Percentiles rank a stretch among this genome's conserved stretches.
phyloP scores from a whole-genome alignment of 1,284 basidiomycete species.

The Ceratobasidium sp. region DNA sequence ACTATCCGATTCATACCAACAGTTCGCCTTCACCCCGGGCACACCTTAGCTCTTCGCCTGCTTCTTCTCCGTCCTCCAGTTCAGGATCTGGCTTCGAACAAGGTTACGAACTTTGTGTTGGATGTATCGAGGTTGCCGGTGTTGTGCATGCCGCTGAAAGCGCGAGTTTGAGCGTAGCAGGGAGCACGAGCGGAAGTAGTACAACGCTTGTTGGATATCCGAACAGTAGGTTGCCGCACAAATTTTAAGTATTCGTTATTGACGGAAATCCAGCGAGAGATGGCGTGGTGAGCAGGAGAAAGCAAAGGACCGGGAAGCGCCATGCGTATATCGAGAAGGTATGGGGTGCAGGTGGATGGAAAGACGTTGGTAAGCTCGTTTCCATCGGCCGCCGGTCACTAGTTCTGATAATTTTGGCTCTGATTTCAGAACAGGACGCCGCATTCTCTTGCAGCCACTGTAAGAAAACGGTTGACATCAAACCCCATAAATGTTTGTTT shows the following conservation, averaged over 20 bases:
- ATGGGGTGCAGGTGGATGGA: slow-evolving; percentile 83
- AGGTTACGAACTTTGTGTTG: slow-evolving; percentile 86
- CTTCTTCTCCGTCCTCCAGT: slow-evolving; percentile 55
- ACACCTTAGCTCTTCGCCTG: slow-evolving; percentile 48
- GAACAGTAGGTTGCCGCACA: background rate
- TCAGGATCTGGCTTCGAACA: slow-evolving; percentile 55
- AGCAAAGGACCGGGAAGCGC: slow-evolving; percentile 60
- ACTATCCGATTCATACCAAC: slow-evolving; percentile 15
- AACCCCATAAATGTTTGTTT: slow-evolving; percentile 80
- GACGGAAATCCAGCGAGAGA: slow-evolving; percentile 27
- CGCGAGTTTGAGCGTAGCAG: slow-evolving; percentile 34
- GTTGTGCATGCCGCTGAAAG: slow-evolving; percentile 78
- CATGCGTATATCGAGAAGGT: slow-evolving; percentile 88
- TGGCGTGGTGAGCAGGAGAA: slow-evolving; percentile 31
- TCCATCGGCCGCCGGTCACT: background rate
- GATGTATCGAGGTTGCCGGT: slow-evolving; percentile 81
- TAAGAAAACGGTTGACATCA: slow-evolving; percentile 68
- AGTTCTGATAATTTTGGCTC: slow-evolving; percentile 9
- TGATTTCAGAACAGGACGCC: slow-evolving; percentile 76
- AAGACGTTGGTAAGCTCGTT: slow-evolving; percentile 77
- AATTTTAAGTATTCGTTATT: background rate
- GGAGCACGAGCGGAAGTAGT: slow-evolving; percentile 26
- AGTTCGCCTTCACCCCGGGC: slow-evolving; percentile 39
- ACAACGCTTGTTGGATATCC: slow-evolving; percentile 34
- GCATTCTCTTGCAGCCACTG: slow-evolving; percentile 83